Base-by-base conservation (phyloP, 192 early-diverging fungal genomes). In the Rhizophagus prolifer region DNA sequence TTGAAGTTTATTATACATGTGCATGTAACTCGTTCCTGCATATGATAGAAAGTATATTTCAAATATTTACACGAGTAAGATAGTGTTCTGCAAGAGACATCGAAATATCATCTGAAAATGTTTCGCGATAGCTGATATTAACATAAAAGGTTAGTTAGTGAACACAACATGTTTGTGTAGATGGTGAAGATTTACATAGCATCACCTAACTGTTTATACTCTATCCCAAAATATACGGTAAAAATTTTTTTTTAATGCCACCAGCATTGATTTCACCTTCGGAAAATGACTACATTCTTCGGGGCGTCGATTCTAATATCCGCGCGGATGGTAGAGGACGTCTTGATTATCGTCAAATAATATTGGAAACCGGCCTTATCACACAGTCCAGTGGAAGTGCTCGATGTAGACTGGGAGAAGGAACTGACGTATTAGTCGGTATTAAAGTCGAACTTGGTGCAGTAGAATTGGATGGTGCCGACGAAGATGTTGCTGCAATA, bases 361-460 rank as follows among this genome's bases (percentile, higher is more conserved):
- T 87, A 1, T 81, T 99, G n/a, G 94, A 95, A 81, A 93, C 92
- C 1, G 95, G 94, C 31, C 83, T 96, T 69, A 91, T 98, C 30
- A 89, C 93, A 23, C 97, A 99, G 79, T 93, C 96, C 19, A 93
- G 89, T 78, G 97, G 97, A 8, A 93, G 92, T 81, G 93, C 93
- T 62, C 94, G 95, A 23, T 89, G 92, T 58, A 89, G 92, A 28
- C 80, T 95, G 58, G 92, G 90, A 4, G 89, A 90, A 41, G 95
- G 94, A 13, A 95, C 96, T 1, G 94, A 96, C 70, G 91, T 98
- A 1, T 86, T 99, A 12, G 96, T 98, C 28, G 96, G 97, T 21
- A 89, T 99, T 76, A 99, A 98, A 81, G 94, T 94, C 13, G 95
- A 96, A 76, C 91, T 98, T 68, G 94, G 92, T 19, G 85, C 86